These are phyloP conservation scores for Fusarium ramigenum DNA, from an alignment of 2,329 filamentous ascomycete genomes.

Conservation along the genomic window DNA sequence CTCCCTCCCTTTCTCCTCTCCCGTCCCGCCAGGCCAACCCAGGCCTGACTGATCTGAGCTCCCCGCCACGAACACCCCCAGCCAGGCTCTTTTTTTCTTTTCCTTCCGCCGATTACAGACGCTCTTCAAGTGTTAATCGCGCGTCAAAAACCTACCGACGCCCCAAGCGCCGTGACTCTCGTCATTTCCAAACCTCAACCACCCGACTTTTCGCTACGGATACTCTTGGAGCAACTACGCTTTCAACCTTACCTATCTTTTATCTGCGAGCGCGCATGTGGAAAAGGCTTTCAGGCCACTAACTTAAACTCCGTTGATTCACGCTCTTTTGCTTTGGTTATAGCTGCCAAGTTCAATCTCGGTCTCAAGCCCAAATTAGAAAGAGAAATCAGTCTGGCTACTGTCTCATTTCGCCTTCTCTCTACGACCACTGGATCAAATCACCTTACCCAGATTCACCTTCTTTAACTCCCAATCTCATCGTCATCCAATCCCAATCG, in stretches of 20 bases:
- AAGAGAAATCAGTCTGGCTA: conserved; percentile 38
- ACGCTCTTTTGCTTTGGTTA: conserved; percentile 14
- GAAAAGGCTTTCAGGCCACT: conserved; percentile 21
- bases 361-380: conserved; percentile 4
- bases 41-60: conserved; percentile 41
- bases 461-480: conserved; percentile 8
- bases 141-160: conserved; percentile 45
- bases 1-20: conserved; percentile 17
- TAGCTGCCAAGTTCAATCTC: conserved; percentile 8
- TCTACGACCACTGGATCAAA: conserved; percentile 24
- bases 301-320: not conserved
- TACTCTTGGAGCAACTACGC: not conserved
- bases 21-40: conserved; percentile 15
- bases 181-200: conserved; percentile 32
- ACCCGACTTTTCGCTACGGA: conserved; percentile 3
- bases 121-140: conserved; percentile 44
- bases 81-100: conserved; percentile 34
- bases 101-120: conserved; percentile 39
- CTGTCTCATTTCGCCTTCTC: conserved; percentile 28
- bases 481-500: not conserved
- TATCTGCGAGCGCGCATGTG: conserved; percentile 12
- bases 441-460: conserved; percentile 3
- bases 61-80: conserved; percentile 39
- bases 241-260: conserved; percentile 4
- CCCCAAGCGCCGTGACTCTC: conserved; percentile 44